Conservation (phyloP, 192 early-diverging fungal species). For the Phlyctochytrium arcticum region DNA sequence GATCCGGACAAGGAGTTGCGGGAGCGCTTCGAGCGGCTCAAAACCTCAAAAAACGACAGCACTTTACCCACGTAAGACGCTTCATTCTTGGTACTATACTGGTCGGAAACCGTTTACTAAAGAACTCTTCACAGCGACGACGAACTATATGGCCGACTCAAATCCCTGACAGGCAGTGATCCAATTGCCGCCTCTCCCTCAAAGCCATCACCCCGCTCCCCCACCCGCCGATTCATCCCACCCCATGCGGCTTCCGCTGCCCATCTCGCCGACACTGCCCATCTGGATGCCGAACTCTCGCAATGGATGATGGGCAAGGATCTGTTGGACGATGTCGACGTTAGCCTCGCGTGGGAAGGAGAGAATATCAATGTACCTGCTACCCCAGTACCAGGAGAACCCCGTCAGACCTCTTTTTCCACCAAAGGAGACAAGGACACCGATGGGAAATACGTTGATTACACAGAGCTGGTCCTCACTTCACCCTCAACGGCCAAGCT, state of each 20-base stretch:
- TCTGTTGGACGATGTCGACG: slow-evolving; percentile 17
- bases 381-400: slow-evolving; percentile 6
- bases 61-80: slow-evolving; percentile 6
- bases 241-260: not conserved
- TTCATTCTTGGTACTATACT: not conserved
- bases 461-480: slow-evolving; percentile 34
- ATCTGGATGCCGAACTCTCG: slow-evolving; percentile 15
- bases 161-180: slow-evolving; percentile 23
- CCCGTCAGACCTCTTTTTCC: not conserved
- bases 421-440: slow-evolving; percentile 9
- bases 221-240: not conserved
- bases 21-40: slow-evolving; percentile 22
- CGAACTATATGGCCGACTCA: slow-evolving; percentile 18
- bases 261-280: not conserved
- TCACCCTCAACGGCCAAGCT: slow-evolving; percentile 15
- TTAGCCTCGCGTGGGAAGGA: slow-evolving; percentile 19
- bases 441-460: slow-evolving; percentile 33
- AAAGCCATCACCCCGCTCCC: not conserved
- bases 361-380: slow-evolving; percentile 20
- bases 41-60: not conserved
- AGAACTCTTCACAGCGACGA: slow-evolving; percentile 11
- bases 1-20: slow-evolving; percentile 21
- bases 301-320: not conserved
- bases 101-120: not conserved
- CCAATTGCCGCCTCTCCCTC: slow-evolving; percentile 10